These are phyloP conservation scores for Spathaspora hagerdaliae DNA, from an alignment of 805 yeast genomes.

Conservation along the genomic window DNA sequence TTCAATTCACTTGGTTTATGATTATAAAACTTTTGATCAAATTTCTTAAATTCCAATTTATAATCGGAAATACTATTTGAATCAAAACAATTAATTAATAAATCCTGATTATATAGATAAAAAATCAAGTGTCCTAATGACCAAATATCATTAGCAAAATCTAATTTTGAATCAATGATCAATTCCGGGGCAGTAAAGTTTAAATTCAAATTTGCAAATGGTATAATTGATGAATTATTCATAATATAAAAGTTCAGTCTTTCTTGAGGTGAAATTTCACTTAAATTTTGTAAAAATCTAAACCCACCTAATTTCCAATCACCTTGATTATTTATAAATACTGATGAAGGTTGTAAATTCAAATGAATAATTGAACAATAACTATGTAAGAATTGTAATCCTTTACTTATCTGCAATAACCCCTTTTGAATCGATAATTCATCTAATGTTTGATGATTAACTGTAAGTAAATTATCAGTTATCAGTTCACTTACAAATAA, in stretches of 20 bases:
- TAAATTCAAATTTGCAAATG: slow-evolving; percentile 69
- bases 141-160: slow-evolving; percentile 74
- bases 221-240: slow-evolving; percentile 72
- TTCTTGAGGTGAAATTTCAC: slow-evolving; percentile 44
- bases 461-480: slow-evolving; percentile 46
- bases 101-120: slow-evolving; percentile 58
- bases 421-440: slow-evolving; percentile 80
- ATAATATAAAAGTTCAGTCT: slow-evolving; percentile 61
- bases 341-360: slow-evolving; percentile 72
- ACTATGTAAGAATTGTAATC: slow-evolving; percentile 77
- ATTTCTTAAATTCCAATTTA: slow-evolving; percentile 49
- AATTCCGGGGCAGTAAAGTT: slow-evolving; percentile 85
- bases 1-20: slow-evolving; percentile 30
- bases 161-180: slow-evolving; percentile 56
- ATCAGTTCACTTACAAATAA: slow-evolving; percentile 85
- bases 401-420: slow-evolving; percentile 69
- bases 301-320: slow-evolving; percentile 94
- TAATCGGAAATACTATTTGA: slow-evolving; percentile 56
- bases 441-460: slow-evolving; percentile 43
- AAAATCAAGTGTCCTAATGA: slow-evolving; percentile 76
- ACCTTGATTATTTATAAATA: slow-evolving; percentile 74
- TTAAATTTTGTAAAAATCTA: slow-evolving; percentile 42
- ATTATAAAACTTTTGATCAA: slow-evolving; percentile 43
- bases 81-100: slow-evolving; percentile 37
- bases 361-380: slow-evolving; percentile 72